These are phyloP conservation scores for Lactarius psammicola DNA, from an alignment of 768 basidiomycete species.

Conservation along the genomic window DNA sequence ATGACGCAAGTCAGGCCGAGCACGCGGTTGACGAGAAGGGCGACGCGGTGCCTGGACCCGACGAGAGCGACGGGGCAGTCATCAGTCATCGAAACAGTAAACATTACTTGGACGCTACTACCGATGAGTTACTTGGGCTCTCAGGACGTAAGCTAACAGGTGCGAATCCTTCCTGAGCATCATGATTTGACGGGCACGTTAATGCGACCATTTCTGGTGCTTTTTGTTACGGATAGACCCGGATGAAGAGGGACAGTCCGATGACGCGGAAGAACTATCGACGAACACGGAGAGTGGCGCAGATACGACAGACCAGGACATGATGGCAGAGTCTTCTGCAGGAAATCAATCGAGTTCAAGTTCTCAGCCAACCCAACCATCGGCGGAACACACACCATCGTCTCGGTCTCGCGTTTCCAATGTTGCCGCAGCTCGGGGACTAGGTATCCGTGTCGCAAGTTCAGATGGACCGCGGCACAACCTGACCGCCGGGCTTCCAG, in stretches of 20 bases:
- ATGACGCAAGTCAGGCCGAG: slow-evolving; percentile 33
- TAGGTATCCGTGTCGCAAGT: slow-evolving; percentile 26
- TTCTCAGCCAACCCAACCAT: slow-evolving; percentile 37
- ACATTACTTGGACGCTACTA: slow-evolving; percentile 79
- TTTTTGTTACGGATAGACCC: slow-evolving; percentile 33
- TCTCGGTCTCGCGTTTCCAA: slow-evolving; percentile 23
- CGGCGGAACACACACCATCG: slow-evolving; percentile 33
- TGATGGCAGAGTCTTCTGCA: slow-evolving; percentile 33
- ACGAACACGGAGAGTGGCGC: slow-evolving; percentile 72
- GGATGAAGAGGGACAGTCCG: slow-evolving; percentile 59
- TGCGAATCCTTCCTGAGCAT: slow-evolving; percentile 39
- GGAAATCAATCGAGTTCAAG: slow-evolving; percentile 30
- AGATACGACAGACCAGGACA: slow-evolving; percentile 61
- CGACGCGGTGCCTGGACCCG: slow-evolving; percentile 16
- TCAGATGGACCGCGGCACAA: slow-evolving; percentile 32
- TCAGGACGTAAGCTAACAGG: slow-evolving; percentile 65
- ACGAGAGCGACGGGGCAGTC: slow-evolving; percentile 34
- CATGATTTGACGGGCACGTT: slow-evolving; percentile 17
- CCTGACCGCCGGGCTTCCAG: slow-evolving; percentile 28
- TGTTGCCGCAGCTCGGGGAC: slow-evolving; percentile 27
- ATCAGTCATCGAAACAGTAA: slow-evolving; percentile 72
- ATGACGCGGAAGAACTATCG: slow-evolving; percentile 67
- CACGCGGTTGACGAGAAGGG: slow-evolving; percentile 20
- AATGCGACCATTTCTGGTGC: slow-evolving; percentile 37
- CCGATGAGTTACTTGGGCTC: slow-evolving; percentile 79